phyloP scores from a whole-genome alignment of 805 yeast species.

The Saturnispora quitensis region DNA sequence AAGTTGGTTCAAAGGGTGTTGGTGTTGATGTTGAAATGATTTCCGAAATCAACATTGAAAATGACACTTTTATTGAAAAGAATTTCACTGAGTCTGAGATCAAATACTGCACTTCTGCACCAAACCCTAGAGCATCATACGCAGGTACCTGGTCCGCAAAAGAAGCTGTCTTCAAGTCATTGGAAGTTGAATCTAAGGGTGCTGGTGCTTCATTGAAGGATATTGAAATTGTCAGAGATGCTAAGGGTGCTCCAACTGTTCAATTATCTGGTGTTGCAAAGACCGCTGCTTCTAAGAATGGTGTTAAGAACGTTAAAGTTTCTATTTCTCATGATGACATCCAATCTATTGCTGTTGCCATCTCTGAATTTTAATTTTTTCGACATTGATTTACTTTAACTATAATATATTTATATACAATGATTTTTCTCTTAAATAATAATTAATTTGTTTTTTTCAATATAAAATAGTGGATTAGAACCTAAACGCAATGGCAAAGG shows the following conservation, averaged over 20 bases:
- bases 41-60: constrained; percentile 71
- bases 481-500: neutral
- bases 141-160: constrained; percentile 99
- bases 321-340: constrained; percentile 94
- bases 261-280: constrained; percentile 67
- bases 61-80: constrained; percentile 83
- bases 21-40: constrained; percentile 97
- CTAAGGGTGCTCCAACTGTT: constrained; percentile 78
- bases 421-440: neutral
- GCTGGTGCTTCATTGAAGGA: constrained; percentile 92
- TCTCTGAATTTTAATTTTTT: constrained; percentile 41
- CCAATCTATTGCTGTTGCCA: constrained; percentile 97
- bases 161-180: constrained; percentile 96
- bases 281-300: constrained; percentile 59
- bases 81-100: constrained; percentile 83
- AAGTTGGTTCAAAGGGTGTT: constrained; percentile 49
- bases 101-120: constrained; percentile 62
- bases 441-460: neutral
- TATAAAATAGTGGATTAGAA: neutral
- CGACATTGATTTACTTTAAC: neutral
- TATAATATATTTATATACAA: neutral
- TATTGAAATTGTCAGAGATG: constrained; percentile 73
- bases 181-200: constrained; percentile 83
- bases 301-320: constrained; percentile 65
- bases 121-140: constrained; percentile 79